Percentiles rank a stretch among this genome's conserved stretches.
These are phyloP conservation scores for Diaporthe citrichinensis DNA, from an alignment of 2,329 filamentous ascomycete genomes.

Conservation along the genomic window DNA sequence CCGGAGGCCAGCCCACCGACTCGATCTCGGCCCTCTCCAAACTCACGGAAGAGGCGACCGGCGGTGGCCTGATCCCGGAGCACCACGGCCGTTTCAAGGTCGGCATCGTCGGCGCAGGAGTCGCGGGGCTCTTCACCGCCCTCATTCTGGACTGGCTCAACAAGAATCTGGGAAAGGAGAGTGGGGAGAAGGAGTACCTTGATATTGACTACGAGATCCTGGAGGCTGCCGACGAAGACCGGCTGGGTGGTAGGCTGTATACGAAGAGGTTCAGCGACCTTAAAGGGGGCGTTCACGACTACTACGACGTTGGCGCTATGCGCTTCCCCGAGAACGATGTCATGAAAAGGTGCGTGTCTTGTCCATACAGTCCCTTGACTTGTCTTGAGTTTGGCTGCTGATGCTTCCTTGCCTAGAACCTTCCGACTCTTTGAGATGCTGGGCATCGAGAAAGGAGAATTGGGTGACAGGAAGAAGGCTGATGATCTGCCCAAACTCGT, in stretches of 20 bases:
- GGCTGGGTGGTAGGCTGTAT: background rate
- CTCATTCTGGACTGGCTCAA: conserved; percentile 13
- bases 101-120: background rate
- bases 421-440: background rate
- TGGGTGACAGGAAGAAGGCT: background rate
- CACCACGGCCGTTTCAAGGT: background rate
- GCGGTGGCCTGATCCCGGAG: background rate
- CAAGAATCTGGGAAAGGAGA: background rate
- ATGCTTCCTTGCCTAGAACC: background rate
- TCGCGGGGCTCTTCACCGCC: background rate
- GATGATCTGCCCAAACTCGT: background rate
- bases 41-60: background rate
- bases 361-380: background rate
- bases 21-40: background rate
- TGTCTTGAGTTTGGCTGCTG: background rate
- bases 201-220: conserved; percentile 5
- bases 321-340: background rate
- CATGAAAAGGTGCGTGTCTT: background rate
- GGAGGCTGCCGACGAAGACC: background rate
- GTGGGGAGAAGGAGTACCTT: background rate
- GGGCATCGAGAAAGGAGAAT: background rate
- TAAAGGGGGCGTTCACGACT: background rate
- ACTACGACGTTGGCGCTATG: conserved; percentile 3
- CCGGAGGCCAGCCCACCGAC: background rate
- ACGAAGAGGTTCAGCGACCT: background rate